These are phyloP conservation scores for Leccinum imitatum DNA, from an alignment of 768 basidiomycete genomes.

Conservation along the genomic window DNA sequence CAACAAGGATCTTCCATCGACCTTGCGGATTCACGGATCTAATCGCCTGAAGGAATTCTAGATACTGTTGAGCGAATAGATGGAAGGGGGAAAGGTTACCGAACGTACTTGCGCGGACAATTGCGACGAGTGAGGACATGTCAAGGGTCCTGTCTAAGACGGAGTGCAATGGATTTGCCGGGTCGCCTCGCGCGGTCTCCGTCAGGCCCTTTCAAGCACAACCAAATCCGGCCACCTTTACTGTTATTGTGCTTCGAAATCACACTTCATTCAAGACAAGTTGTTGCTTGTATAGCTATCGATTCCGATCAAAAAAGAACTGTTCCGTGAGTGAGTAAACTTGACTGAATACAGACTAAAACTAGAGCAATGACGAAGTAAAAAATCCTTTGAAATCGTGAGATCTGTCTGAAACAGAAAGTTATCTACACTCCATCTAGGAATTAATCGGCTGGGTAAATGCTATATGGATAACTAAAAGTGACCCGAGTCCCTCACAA, in stretches of 20 bases:
- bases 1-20: conserved; percentile 96
- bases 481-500: conserved; percentile 17
- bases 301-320: not conserved
- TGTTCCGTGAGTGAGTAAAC: not conserved
- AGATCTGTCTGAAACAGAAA: conserved; percentile 14
- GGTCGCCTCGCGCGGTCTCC: not conserved
- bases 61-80: conserved; percentile 4
- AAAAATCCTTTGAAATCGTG: conserved; percentile 9
- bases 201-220: not conserved
- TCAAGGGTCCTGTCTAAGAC: conserved; percentile 1
- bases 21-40: conserved; percentile 83
- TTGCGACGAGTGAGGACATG: conserved; percentile 47
- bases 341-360: conserved; percentile 12
- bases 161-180: not conserved
- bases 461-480: conserved; percentile 2
- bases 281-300: not conserved
- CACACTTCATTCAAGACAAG: not conserved
- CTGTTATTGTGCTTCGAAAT: not conserved
- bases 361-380: conserved; percentile 4
- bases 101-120: conserved; percentile 46
- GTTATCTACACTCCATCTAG: conserved; percentile 25
- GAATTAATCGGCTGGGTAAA: conserved; percentile 22
- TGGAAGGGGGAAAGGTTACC: not conserved
- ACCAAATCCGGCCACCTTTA: conserved; percentile 17
- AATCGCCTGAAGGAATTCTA: conserved; percentile 87